Percentiles rank a stretch among this genome's conserved stretches.
These are phyloP conservation scores for Lactuca saligna DNA, from an alignment of 129 eudicot genomes.

Conservation along the genomic window DNA sequence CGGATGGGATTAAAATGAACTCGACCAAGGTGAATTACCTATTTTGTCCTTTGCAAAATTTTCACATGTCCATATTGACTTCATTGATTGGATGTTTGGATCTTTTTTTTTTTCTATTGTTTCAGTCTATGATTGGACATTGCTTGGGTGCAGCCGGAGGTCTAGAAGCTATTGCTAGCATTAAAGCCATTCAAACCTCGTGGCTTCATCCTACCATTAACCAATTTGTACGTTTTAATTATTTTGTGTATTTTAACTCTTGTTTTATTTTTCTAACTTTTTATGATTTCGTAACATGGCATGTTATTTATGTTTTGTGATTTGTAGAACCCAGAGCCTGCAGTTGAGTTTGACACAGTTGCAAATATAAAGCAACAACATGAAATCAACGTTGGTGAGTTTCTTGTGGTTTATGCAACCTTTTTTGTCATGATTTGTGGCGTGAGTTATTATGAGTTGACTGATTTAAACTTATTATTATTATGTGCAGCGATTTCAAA, in stretches of 20 bases:
- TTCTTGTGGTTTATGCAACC: slow-evolving; percentile 6
- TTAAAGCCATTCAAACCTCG: slow-evolving; percentile 87
- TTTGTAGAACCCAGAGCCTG: slow-evolving; percentile 34
- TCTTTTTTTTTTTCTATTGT: not conserved
- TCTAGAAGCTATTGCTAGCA: slow-evolving; percentile 87
- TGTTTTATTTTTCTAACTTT: not conserved
- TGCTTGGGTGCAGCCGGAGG: slow-evolving; percentile 99
- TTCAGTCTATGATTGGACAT: slow-evolving; percentile 97
- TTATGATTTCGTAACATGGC: not conserved
- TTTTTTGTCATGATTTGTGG: not conserved
- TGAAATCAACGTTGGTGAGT: slow-evolving; percentile 39
- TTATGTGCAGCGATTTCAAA: slow-evolving; percentile 73
- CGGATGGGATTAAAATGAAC: slow-evolving; percentile 78
- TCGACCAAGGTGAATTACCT: slow-evolving; percentile 66
- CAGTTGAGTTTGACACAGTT: slow-evolving; percentile 37
- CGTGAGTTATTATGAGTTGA: not conserved
- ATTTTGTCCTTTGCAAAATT: not conserved
- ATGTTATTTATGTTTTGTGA: slow-evolving; percentile 1
- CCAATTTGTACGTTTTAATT: slow-evolving; percentile 65
- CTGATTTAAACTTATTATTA: slow-evolving; percentile 5
- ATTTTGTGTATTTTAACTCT: not conserved
- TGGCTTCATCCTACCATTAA: slow-evolving; percentile 98
- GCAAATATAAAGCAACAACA: slow-evolving; percentile 38
- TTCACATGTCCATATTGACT: not conserved
- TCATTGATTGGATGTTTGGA: not conserved